Evolutionary conservation across 371 early-diverging fungal species (phyloP), one percentile per base, ranked within the genome.

Genomic region (Phascolomyces articulosus): DNA sequence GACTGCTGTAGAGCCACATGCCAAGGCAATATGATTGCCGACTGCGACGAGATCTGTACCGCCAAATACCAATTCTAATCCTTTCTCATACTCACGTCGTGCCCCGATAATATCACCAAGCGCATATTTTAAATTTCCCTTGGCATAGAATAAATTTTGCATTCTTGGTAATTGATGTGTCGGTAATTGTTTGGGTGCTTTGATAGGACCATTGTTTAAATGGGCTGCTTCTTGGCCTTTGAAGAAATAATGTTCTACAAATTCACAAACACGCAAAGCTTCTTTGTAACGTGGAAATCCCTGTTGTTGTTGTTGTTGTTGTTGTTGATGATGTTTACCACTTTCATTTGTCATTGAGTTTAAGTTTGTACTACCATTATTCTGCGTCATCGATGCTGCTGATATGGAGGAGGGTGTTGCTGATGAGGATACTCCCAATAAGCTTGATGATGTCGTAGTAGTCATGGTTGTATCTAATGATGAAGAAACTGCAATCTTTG

Each of bases 81-180:
- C 90, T 61, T 87, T 87, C 68, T 92, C 88, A 69, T 94, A 95
- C 75, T 95, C 95, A 24, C 77, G 75, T 57, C 91, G 84, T 15
- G 94, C 94, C 2, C 89, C 91, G 11, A 70, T 72, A 4, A 89
- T 72, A 58, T 95, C 90, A 27, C 93, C 90, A 55, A 91, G 77
- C 4, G 93, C 92, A 70, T 88, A 89, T 53, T 87, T 80, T 21
- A 95, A 77, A 61, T 94, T 95, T 13, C 93, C 96, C 74, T 92
- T 92, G 4, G 93, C 90, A 73, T 93, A 93, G 64, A 93, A 88
- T 47, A 96, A 69, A 69, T 94, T 88, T 68, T 90, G 89, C 28
- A 92, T 77, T 23, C 92, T 81, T 29, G 86, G 85, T 11, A 87
- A 73, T 59, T 92, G 90, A 69, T 87, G 86, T 4, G 79, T 75